These are phyloP conservation scores for Blastobotrys aristatus DNA, from an alignment of 1,139 yeast genomes.

Conservation along the genomic window DNA sequence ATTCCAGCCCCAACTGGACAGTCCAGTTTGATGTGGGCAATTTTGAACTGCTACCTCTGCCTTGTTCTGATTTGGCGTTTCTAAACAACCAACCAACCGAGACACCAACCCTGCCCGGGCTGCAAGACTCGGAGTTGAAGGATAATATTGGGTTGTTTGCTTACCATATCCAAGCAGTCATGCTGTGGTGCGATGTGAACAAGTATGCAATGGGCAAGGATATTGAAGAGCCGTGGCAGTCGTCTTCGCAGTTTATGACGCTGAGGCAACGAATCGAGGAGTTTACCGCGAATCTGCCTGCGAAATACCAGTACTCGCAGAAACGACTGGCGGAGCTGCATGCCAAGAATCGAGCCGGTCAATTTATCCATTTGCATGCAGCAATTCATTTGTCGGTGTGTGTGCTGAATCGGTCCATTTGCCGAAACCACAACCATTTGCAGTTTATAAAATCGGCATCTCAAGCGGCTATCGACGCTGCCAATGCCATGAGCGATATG, in stretches of 20 bases:
- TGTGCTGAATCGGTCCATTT: constrained; percentile 24
- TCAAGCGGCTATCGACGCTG: constrained; percentile 29
- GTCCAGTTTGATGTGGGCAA: constrained; percentile 27
- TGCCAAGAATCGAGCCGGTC: constrained; percentile 24
- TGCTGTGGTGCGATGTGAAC: constrained; percentile 34
- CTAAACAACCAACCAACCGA: constrained; percentile 24
- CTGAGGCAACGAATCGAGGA: constrained; percentile 16
- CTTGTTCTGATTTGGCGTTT: constrained; percentile 32
- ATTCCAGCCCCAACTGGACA: constrained; percentile 34
- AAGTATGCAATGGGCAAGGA: constrained; percentile 25
- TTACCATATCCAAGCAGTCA: constrained; percentile 30
- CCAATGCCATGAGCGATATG: constrained; percentile 32
- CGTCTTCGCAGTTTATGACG: constrained; percentile 18
- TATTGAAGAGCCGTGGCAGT: constrained; percentile 25
- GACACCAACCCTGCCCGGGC: constrained; percentile 27
- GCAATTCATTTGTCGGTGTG: constrained; percentile 25
- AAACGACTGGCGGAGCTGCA: constrained; percentile 22
- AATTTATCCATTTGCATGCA: constrained; percentile 27
- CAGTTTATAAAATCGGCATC: constrained; percentile 30
- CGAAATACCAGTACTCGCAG: constrained; percentile 23
- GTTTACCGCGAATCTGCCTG: constrained; percentile 21
- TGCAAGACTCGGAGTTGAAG: constrained; percentile 19
- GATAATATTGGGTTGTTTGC: constrained; percentile 25
- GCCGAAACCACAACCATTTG: constrained; percentile 16
- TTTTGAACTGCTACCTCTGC: constrained; percentile 30